Evolutionary conservation across 2,329 filamentous ascomycete species (phyloP).

Genomic region (Trichophaea hybrida): DNA sequence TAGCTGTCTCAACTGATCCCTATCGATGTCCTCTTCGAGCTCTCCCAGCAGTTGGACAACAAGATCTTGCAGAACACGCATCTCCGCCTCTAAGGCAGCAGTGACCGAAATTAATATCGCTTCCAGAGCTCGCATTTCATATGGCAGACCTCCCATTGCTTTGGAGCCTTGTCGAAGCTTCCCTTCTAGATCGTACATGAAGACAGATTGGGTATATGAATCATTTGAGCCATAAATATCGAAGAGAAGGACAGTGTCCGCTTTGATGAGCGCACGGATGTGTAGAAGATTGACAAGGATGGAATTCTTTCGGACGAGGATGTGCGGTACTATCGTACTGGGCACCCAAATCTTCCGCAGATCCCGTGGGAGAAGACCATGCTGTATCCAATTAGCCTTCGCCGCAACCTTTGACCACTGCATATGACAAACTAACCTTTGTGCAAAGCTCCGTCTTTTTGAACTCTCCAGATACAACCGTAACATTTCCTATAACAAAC

Average conservation of each 20-base stretch:
- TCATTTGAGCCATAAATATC: constrained; percentile 91
- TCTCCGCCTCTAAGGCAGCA: constrained; percentile 79
- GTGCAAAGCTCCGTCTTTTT: constrained; percentile 95
- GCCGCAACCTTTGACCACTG: background rate
- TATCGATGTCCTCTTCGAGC: constrained; percentile 89
- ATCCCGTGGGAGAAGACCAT: constrained; percentile 83
- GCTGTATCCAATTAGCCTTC: constrained; percentile 39
- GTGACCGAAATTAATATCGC: constrained; percentile 90
- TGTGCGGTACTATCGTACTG: constrained; percentile 73
- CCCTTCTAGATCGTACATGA: constrained; percentile 93
- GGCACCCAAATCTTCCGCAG: constrained; percentile 87
- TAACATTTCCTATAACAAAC: constrained; percentile 46
- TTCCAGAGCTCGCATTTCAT: constrained; percentile 92
- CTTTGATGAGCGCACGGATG: constrained; percentile 85
- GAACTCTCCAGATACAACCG: constrained; percentile 86
- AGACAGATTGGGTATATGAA: constrained; percentile 87
- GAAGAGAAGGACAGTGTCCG: constrained; percentile 86
- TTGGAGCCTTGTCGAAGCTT: constrained; percentile 64
- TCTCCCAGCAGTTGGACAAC: constrained; percentile 79
- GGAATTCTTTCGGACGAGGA: constrained; percentile 79
- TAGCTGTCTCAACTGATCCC: constrained; percentile 79
- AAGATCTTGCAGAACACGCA: constrained; percentile 82
- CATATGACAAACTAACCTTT: constrained; percentile 44
- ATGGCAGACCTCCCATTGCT: constrained; percentile 55
- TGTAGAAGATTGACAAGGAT: constrained; percentile 96